Conservation (phyloP, 345 rosid species). For the Euphorbia pulcherrima region DNA sequence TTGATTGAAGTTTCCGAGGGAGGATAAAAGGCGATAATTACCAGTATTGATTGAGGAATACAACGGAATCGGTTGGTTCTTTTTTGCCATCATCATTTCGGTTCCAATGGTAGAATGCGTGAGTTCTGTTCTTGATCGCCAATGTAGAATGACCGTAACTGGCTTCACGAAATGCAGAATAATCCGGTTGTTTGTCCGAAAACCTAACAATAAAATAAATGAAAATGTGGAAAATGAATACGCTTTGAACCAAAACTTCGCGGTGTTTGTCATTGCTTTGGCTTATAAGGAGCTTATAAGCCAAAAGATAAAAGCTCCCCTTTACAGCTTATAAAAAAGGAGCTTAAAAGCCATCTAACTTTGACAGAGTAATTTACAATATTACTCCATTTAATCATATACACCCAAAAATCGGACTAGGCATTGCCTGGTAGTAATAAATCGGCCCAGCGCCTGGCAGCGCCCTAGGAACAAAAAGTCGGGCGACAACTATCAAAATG, state of each 20-base stretch:
- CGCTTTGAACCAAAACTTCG: background rate
- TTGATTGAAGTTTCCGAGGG: background rate
- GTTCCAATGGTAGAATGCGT: slow-evolving; percentile 28
- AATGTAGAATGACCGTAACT: slow-evolving; percentile 28
- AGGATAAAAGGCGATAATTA: background rate
- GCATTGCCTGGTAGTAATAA: too few relatives aligned
- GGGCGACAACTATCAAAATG: too few relatives aligned
- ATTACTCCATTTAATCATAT: too few relatives aligned
- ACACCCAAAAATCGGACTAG: too few relatives aligned
- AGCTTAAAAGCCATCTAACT: too few relatives aligned
- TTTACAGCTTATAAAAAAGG: too few relatives aligned
- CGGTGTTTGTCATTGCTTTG: too few relatives aligned
- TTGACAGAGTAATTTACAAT: too few relatives aligned
- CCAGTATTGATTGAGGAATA: slow-evolving; percentile 25
- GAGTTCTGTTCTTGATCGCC: slow-evolving; percentile 27
- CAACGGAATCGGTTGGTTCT: slow-evolving; percentile 20
- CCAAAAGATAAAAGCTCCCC: too few relatives aligned
- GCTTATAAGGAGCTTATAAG: too few relatives aligned
- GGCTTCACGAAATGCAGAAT: slow-evolving; percentile 28
- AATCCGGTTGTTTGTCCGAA: slow-evolving; percentile 26
- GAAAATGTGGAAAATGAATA: background rate
- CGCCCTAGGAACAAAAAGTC: too few relatives aligned
- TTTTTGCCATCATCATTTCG: slow-evolving; percentile 26
- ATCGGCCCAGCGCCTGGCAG: too few relatives aligned
- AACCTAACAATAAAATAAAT: slow-evolving; percentile 11